A percentile compares a stretch with the other conserved stretches of the same genome.
These are phyloP conservation scores for Chaetomium tenue DNA, from an alignment of 495 filamentous ascomycete genomes.

Conservation along the genomic window DNA sequence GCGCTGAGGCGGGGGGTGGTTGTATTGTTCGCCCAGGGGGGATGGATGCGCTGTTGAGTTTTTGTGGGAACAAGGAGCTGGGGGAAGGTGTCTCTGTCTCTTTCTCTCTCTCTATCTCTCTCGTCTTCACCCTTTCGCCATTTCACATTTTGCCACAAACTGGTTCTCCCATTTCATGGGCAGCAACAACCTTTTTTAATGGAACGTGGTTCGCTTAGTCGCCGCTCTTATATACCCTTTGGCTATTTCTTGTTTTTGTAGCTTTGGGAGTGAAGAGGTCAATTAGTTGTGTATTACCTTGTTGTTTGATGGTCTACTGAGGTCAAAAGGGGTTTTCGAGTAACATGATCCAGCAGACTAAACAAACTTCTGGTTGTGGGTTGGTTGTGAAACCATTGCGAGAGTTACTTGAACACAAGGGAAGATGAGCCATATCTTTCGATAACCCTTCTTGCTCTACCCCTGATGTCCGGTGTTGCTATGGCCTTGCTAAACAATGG, in stretches of 20 bases:
- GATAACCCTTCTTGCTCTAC: too few species aligned
- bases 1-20: background rate
- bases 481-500: too few species aligned
- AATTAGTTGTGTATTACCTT: background rate
- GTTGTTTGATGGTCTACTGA: background rate
- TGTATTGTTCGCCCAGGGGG: background rate
- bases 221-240: constrained; percentile 2
- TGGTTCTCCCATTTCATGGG: background rate
- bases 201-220: background rate
- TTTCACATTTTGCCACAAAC: constrained; percentile 1
- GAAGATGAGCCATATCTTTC: too few species aligned
- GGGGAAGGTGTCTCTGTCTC: background rate
- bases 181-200: background rate
- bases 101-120: background rate
- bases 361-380: too few species aligned
- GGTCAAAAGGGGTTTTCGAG: background rate
- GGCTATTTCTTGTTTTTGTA: constrained; percentile 3
- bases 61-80: background rate
- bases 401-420: too few species aligned
- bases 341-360: background rate
- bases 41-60: background rate
- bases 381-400: too few species aligned
- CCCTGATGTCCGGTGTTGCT: too few species aligned
- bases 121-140: constrained; percentile 8
- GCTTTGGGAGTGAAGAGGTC: background rate